Conservation (phyloP, 2,329 filamentous ascomycete genomes). For the Grosmannia serpens region DNA sequence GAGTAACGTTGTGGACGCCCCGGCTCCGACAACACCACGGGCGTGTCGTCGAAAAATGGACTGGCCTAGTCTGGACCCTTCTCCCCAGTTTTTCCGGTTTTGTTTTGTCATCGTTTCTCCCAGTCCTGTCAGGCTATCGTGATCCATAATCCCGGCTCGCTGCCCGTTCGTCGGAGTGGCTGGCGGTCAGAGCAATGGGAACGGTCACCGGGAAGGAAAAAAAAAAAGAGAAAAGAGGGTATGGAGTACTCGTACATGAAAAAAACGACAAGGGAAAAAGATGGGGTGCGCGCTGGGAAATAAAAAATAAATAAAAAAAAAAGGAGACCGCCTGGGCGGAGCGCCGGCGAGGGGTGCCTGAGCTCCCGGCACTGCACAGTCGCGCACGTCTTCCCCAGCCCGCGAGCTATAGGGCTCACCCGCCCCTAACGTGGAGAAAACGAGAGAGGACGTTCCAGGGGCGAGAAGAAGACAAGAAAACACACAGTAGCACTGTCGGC, state of each 20-base stretch:
- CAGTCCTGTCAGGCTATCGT: not conserved
- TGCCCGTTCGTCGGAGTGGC: slow-evolving; percentile 1
- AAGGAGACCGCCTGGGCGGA: not conserved
- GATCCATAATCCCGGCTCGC: not conserved
- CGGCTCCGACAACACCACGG: slow-evolving; percentile 1
- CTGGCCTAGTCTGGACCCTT: not conserved
- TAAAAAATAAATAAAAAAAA: not conserved
- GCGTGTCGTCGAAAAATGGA: not conserved
- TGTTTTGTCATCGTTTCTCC: not conserved
- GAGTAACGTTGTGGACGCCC: not conserved
- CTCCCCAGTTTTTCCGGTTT: not conserved
- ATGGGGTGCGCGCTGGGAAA: too few relatives aligned
- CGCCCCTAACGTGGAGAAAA: not conserved
- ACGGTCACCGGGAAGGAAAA: not conserved
- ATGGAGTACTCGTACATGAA: too few relatives aligned
- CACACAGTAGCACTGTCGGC: not conserved
- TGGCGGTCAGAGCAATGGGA: not conserved
- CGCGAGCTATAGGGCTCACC: not conserved
- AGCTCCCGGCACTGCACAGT: not conserved
- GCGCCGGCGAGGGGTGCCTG: not conserved
- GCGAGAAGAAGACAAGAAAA: not conserved
- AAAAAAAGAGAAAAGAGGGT: not conserved
- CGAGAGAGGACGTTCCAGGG: not conserved
- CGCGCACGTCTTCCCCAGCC: not conserved
- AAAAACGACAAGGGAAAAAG: too few relatives aligned